A percentile compares a stretch with the other conserved stretches of the same genome.
Evolutionary conservation across 1,139 yeast genomes (phyloP).

Genomic region (Yamadazyma dushanensis): DNA sequence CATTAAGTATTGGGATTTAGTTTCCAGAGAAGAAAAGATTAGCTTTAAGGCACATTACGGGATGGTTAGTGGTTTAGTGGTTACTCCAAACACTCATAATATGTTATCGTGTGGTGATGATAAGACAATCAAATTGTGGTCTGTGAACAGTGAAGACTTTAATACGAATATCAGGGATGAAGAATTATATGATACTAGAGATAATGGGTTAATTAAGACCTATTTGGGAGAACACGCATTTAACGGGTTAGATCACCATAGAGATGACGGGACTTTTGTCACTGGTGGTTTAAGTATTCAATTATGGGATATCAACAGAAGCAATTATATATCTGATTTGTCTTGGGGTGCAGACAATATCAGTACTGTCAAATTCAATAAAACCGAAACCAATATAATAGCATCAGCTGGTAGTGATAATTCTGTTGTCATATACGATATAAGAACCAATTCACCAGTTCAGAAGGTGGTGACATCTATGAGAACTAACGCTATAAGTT

Average conservation of each 20-base stretch:
- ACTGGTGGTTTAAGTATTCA: slow-evolving; percentile 92
- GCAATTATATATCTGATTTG: slow-evolving; percentile 72
- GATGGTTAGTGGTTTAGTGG: slow-evolving; percentile 82
- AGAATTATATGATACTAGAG: slow-evolving; percentile 31
- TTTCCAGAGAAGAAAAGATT: slow-evolving; percentile 68
- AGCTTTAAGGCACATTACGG: slow-evolving; percentile 90
- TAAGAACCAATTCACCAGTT: slow-evolving; percentile 88
- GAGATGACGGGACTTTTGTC: slow-evolving; percentile 70
- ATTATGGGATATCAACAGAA: slow-evolving; percentile 84
- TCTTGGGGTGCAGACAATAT: slow-evolving; percentile 98
- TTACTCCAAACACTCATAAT: slow-evolving; percentile 62
- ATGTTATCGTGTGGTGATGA: slow-evolving; percentile 90
- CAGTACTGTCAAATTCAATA: slow-evolving; percentile 79
- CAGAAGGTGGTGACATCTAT: slow-evolving; percentile 84
- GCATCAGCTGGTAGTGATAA: slow-evolving; percentile 95
- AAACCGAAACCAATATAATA: slow-evolving; percentile 83
- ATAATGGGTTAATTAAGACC: slow-evolving; percentile 64
- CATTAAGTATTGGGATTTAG: slow-evolving; percentile 88
- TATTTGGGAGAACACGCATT: slow-evolving; percentile 84
- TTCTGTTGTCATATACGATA: slow-evolving; percentile 84
- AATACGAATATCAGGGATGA: slow-evolving; percentile 33
- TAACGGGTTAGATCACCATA: slow-evolving; percentile 84
- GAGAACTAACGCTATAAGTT: slow-evolving; percentile 82
- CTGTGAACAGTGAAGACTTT: slow-evolving; percentile 44
- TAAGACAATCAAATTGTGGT: slow-evolving; percentile 87